Conservation (phyloP, 257 asterid species). For the Salvia rosmarinus region DNA sequence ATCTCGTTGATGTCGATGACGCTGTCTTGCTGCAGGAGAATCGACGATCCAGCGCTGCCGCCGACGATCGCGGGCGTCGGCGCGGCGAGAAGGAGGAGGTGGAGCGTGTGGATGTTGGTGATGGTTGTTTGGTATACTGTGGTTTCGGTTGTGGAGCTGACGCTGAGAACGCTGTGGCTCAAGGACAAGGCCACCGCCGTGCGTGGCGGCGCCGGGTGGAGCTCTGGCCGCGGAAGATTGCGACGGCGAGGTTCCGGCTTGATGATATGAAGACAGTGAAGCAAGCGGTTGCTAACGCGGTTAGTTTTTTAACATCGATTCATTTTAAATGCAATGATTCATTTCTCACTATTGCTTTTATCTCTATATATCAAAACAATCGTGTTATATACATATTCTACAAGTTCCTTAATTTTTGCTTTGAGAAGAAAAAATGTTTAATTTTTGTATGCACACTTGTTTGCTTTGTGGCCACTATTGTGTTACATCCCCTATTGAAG, state of each 20-base stretch:
- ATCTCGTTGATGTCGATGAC: slow-evolving; percentile 73
- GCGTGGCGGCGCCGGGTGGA: slow-evolving; percentile 61
- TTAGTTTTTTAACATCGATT: slow-evolving; percentile 18
- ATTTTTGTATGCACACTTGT: too few relatives aligned
- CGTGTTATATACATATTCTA: too few relatives aligned
- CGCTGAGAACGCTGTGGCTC: slow-evolving; percentile 39
- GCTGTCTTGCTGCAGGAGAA: slow-evolving; percentile 61
- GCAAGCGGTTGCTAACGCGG: slow-evolving; percentile 45
- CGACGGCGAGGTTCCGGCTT: slow-evolving; percentile 51
- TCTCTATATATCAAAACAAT: too few relatives aligned
- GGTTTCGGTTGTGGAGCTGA: slow-evolving; percentile 39
- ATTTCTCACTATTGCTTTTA: too few relatives aligned
- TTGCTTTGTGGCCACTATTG: too few relatives aligned
- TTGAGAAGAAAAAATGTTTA: too few relatives aligned
- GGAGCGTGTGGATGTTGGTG: slow-evolving; percentile 39
- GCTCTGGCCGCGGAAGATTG: slow-evolving; percentile 57
- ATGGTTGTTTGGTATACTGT: slow-evolving; percentile 44
- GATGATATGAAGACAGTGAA: slow-evolving; percentile 55
- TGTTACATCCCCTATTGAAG: too few relatives aligned
- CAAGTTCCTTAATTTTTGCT: too few relatives aligned
- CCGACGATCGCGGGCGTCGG: slow-evolving; percentile 53
- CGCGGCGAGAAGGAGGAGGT: slow-evolving; percentile 25
- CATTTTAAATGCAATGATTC: too few relatives aligned
- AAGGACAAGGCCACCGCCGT: slow-evolving; percentile 42
- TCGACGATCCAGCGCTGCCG: slow-evolving; percentile 50